phyloP scores from a whole-genome alignment of 2,329 filamentous ascomycete genomes.

The Beauveria sp. region DNA sequence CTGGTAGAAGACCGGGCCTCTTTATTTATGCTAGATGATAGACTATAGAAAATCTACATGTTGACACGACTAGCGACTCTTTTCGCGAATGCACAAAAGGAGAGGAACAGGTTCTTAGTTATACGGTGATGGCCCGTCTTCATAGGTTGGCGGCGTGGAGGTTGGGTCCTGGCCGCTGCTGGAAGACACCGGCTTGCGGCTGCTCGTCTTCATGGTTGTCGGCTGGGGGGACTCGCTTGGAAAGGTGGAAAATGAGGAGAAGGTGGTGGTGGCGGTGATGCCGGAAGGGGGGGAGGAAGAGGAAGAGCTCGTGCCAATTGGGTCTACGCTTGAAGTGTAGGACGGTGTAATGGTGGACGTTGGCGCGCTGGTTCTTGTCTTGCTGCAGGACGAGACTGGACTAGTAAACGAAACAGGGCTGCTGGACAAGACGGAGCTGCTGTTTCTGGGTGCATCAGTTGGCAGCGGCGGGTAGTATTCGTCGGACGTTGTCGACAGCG shows the following conservation, averaged over 20 bases:
- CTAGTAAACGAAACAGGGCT: no score
- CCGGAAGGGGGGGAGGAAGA: background rate
- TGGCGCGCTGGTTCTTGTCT: background rate
- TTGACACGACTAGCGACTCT: background rate
- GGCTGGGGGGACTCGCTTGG: background rate
- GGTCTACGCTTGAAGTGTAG: background rate
- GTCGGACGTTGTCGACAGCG: no score
- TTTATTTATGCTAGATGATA: slow-evolving; percentile 10
- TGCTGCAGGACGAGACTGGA: background rate
- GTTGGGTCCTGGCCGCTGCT: background rate
- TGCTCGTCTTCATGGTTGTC: slow-evolving; percentile 4
- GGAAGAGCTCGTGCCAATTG: background rate
- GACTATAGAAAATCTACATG: slow-evolving; percentile 11
- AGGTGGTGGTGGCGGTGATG: background rate
- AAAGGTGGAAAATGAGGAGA: background rate
- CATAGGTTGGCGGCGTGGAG: background rate
- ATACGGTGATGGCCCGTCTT: slow-evolving; percentile 1
- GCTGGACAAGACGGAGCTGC: background rate
- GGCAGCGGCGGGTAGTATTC: no score
- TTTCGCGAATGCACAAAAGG: background rate
- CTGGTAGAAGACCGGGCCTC: background rate
- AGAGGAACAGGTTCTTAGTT: background rate
- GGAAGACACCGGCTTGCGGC: background rate
- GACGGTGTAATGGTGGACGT: background rate
- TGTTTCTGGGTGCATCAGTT: background rate